Evolutionary conservation across 495 filamentous ascomycete species (phyloP).

Genomic region (Trichoderma orchidacearum): DNA sequence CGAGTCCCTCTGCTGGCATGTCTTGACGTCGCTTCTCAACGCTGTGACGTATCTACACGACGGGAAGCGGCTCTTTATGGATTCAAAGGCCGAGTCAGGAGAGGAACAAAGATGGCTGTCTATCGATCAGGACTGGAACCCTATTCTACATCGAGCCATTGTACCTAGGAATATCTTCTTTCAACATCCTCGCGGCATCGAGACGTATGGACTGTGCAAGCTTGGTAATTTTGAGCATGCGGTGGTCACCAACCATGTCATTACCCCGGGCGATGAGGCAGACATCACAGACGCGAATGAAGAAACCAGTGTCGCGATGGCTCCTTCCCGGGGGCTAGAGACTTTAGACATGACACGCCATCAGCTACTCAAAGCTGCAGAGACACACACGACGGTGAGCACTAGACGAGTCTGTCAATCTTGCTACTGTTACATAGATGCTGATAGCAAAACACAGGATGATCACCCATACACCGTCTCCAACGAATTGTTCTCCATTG

Average conservation of each 20-base stretch:
- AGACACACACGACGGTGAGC: not conserved
- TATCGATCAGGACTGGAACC: slow-evolving; percentile 24
- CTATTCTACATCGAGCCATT: slow-evolving; percentile 30
- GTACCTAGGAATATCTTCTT: slow-evolving; percentile 28
- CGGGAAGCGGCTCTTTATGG: slow-evolving; percentile 9
- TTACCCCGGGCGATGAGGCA: not conserved
- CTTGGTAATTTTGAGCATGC: slow-evolving; percentile 26
- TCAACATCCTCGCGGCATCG: slow-evolving; percentile 23
- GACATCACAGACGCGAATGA: not conserved
- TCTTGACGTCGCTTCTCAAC: slow-evolving; percentile 20
- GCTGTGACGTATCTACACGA: slow-evolving; percentile 31
- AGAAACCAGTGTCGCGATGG: not conserved
- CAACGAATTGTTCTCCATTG: slow-evolving; percentile 21
- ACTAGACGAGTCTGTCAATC: not conserved
- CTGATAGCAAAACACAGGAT: slow-evolving; percentile 7
- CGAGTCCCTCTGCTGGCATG: slow-evolving; percentile 31
- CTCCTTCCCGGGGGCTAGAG: not conserved
- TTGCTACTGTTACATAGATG: not conserved
- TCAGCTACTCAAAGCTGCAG: not conserved
- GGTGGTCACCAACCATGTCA: slow-evolving; percentile 17
- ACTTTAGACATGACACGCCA: not conserved
- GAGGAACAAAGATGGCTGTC: not conserved
- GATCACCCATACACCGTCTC: slow-evolving; percentile 14
- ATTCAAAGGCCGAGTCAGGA: not conserved
- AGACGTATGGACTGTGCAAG: slow-evolving; percentile 35